A percentile compares a stretch with the other conserved stretches of the same genome.
phyloP scores from a whole-genome alignment of 1,139 yeast genomes.

The Nakaseomyces kungkrabaensis region DNA sequence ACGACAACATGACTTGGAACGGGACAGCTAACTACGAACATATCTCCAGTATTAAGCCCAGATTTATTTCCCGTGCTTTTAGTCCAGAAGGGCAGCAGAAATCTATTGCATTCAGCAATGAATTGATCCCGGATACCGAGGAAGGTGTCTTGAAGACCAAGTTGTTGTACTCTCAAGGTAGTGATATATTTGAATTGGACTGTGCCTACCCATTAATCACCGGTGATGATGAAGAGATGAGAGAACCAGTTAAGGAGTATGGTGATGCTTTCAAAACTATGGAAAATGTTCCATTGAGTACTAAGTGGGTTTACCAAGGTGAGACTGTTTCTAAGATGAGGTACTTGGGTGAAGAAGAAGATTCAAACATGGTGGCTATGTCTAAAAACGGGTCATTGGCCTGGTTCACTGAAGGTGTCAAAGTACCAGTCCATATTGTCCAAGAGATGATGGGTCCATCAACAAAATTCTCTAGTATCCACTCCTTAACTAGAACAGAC shows the following conservation, averaged over 20 bases:
- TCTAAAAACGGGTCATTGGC: constrained; percentile 27
- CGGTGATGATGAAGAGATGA: constrained; percentile 1
- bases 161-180: constrained; percentile 25
- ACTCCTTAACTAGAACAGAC: constrained; percentile 16
- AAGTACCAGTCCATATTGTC: constrained; percentile 26
- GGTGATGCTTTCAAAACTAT: constrained; percentile 19
- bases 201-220: constrained; percentile 20
- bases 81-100: constrained; percentile 9
- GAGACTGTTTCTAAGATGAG: constrained; percentile 23
- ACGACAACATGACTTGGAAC: not conserved
- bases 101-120: constrained; percentile 21
- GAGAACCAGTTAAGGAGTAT: constrained; percentile 14
- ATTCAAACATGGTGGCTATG: constrained; percentile 23
- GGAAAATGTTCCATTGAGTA: constrained; percentile 12
- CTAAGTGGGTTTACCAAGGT: constrained; percentile 26
- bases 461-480: constrained; percentile 23
- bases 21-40: constrained; percentile 32
- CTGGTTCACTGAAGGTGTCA: constrained; percentile 26
- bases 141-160: constrained; percentile 21
- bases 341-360: constrained; percentile 18
- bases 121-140: constrained; percentile 21
- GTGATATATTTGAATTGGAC: constrained; percentile 25
- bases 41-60: constrained; percentile 55
- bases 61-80: constrained; percentile 29
- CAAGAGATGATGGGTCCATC: constrained; percentile 27